These are phyloP conservation scores for Phytophthora brassicae DNA, from an alignment of 352 stramenopile genomes.

Conservation along the genomic window DNA sequence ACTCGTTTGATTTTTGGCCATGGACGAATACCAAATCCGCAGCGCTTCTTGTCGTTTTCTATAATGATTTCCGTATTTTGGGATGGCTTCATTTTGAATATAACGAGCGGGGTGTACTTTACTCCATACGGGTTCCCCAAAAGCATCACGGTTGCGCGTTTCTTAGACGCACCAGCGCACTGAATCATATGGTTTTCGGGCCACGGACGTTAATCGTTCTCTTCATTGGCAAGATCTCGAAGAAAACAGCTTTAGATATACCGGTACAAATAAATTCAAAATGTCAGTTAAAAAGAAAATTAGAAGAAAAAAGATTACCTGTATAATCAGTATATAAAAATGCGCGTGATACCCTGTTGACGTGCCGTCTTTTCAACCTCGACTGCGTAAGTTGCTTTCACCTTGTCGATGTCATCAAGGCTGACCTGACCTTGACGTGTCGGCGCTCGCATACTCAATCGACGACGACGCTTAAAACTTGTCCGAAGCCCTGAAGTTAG, in stretches of 20 bases:
- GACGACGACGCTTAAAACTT: neutral
- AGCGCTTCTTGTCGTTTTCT: neutral
- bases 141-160: constrained; percentile 2
- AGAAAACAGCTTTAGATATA: neutral
- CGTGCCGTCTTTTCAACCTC: neutral
- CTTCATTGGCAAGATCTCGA: neutral
- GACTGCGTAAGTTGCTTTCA: neutral
- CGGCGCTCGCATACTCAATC: neutral
- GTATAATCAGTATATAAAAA: constrained; percentile 2
- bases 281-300: no score
- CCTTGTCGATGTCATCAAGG: neutral
- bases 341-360: neutral
- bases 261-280: no score
- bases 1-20: neutral
- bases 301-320: neutral
- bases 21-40: neutral
- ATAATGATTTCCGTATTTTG: neutral
- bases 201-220: neutral
- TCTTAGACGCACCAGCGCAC: neutral
- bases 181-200: neutral
- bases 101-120: neutral
- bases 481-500: neutral
- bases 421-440: constrained; percentile 4
- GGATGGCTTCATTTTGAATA: constrained; percentile 1
- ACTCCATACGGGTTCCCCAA: neutral